These are phyloP conservation scores for Penicillium sp. DNA, from an alignment of 2,329 filamentous ascomycete species.

Conservation along the genomic window DNA sequence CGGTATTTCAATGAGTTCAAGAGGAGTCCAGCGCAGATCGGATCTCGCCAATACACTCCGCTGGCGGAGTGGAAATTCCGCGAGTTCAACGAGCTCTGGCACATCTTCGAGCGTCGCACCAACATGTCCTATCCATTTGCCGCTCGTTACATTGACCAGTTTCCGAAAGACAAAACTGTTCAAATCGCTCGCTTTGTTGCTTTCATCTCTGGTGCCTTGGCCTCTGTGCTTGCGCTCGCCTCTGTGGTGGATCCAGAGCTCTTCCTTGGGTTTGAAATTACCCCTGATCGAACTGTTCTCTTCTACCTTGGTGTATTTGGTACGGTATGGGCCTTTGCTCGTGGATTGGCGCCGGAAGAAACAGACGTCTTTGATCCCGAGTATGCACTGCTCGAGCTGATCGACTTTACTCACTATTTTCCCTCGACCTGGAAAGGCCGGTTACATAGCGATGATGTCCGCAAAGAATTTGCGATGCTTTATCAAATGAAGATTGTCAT, in stretches of 20 bases:
- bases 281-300: conserved; percentile 81
- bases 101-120: conserved; percentile 85
- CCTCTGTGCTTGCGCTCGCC: conserved; percentile 80
- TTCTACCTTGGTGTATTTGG: conserved; percentile 88
- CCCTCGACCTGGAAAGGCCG: conserved; percentile 86
- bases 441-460: conserved; percentile 92
- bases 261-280: conserved; percentile 90
- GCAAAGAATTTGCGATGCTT: conserved; percentile 83
- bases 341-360: conserved; percentile 84
- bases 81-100: conserved; percentile 94
- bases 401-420: conserved; percentile 89
- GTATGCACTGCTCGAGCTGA: conserved; percentile 83
- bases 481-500: conserved; percentile 93
- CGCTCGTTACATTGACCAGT: conserved; percentile 90
- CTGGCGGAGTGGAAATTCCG: conserved; percentile 97
- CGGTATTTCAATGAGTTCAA: conserved; percentile 98
- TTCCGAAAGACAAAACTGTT: conserved; percentile 91
- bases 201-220: conserved; percentile 84
- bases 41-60: conserved; percentile 88
- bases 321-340: conserved; percentile 79
- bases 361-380: conserved; percentile 90
- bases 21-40: conserved; percentile 84
- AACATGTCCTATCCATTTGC: conserved; percentile 97
- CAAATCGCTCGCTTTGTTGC: conserved; percentile 82
- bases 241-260: conserved; percentile 89